phyloP scores from a whole-genome alignment of 805 yeast genomes.

The Teunomyces lycoperdinae region DNA sequence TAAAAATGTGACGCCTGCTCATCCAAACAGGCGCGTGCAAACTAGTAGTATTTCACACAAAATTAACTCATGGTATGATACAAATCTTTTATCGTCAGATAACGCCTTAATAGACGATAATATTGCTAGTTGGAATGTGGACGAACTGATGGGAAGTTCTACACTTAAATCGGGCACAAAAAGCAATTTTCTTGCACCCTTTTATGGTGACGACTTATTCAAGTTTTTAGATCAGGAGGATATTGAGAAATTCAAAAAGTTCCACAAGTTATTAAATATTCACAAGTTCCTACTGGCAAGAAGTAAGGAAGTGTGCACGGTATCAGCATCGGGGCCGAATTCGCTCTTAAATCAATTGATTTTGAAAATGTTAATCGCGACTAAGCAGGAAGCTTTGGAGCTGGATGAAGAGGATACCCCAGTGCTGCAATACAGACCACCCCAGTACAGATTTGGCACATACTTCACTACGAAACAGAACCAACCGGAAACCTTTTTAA shows the following conservation, averaged over 20 bases:
- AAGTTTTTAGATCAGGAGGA: slow-evolving; percentile 21
- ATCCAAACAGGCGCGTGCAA: background rate
- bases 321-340: background rate
- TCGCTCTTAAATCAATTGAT: slow-evolving; percentile 1
- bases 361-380: background rate
- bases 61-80: slow-evolving; percentile 12
- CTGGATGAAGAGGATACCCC: background rate
- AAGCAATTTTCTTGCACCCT: slow-evolving; percentile 15
- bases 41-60: slow-evolving; percentile 2
- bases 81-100: slow-evolving; percentile 6
- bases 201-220: slow-evolving; percentile 33
- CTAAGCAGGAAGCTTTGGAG: background rate
- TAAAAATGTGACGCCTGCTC: background rate
- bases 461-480: background rate
- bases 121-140: slow-evolving; percentile 37
- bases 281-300: slow-evolving; percentile 9
- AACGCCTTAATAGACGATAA: slow-evolving; percentile 25
- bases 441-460: background rate
- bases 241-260: slow-evolving; percentile 21
- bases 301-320: background rate
- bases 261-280: slow-evolving; percentile 15
- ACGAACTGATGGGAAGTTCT: slow-evolving; percentile 17
- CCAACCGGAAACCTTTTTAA: background rate
- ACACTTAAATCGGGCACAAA: background rate
- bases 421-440: background rate